Evolutionary conservation across 768 basidiomycete genomes (phyloP).

Genomic region (Cystofilobasidium ferigula): DNA sequence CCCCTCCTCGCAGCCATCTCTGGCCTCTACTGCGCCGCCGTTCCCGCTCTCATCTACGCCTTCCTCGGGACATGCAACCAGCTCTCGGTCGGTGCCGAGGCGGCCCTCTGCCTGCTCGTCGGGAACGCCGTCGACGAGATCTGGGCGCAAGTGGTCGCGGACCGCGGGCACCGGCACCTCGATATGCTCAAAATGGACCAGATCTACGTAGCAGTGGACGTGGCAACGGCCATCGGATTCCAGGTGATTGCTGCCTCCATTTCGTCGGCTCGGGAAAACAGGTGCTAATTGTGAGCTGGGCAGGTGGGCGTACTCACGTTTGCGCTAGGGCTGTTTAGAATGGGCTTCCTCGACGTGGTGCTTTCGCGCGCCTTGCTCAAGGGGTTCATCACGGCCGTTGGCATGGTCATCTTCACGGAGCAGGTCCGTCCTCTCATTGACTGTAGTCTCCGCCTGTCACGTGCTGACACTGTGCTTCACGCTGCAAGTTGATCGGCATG

Average conservation of each 20-base stretch:
- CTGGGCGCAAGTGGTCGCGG: slow-evolving; percentile 40
- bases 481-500: slow-evolving; percentile 84
- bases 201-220: slow-evolving; percentile 48
- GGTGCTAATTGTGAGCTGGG: neutral
- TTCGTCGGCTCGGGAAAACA: neutral
- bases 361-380: slow-evolving; percentile 76
- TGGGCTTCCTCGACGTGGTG: slow-evolving; percentile 89
- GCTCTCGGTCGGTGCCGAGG: slow-evolving; percentile 58
- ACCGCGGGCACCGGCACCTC: slow-evolving; percentile 41
- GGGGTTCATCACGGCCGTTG: slow-evolving; percentile 43
- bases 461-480: slow-evolving; percentile 41
- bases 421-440: slow-evolving; percentile 43
- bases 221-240: slow-evolving; percentile 70
- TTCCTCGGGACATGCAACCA: slow-evolving; percentile 64
- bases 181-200: slow-evolving; percentile 41
- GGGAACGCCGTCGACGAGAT: slow-evolving; percentile 73
- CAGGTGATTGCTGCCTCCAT: slow-evolving; percentile 47
- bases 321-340: slow-evolving; percentile 68
- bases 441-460: neutral
- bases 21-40: slow-evolving; percentile 74
- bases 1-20: slow-evolving; percentile 66
- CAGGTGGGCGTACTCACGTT: slow-evolving; percentile 79
- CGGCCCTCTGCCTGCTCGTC: slow-evolving; percentile 71
- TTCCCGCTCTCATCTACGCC: slow-evolving; percentile 80
- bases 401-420: slow-evolving; percentile 65